Conservation (phyloP, 768 basidiomycete genomes). For the Lactifluus echinatus region DNA sequence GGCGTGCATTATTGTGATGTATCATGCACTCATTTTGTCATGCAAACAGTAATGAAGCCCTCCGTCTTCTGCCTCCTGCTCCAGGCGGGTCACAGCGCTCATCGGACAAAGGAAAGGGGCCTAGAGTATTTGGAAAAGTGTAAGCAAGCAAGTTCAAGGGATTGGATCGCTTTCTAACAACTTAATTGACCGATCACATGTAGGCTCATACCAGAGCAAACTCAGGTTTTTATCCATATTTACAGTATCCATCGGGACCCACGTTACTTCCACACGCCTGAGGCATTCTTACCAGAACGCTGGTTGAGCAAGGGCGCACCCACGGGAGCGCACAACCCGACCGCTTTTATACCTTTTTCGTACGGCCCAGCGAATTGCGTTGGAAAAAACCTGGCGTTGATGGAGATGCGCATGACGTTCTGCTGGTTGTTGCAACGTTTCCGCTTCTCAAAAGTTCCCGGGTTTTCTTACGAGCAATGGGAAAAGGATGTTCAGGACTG, state of each 20-base stretch:
- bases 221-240: slow-evolving; percentile 14
- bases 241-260: slow-evolving; percentile 17
- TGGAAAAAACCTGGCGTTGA: slow-evolving; percentile 35
- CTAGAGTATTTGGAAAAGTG: slow-evolving; percentile 21
- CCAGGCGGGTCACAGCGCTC: slow-evolving; percentile 40
- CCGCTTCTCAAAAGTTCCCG: slow-evolving; percentile 19
- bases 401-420: slow-evolving; percentile 34
- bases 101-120: slow-evolving; percentile 28
- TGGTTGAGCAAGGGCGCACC: slow-evolving; percentile 1
- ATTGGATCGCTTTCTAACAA: not conserved
- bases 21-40: not conserved
- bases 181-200: too few species aligned
- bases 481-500: slow-evolving; percentile 6
- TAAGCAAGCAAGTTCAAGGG: not conserved
- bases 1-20: not conserved
- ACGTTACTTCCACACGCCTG: slow-evolving; percentile 12
- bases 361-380: slow-evolving; percentile 35
- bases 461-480: slow-evolving; percentile 5
- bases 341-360: slow-evolving; percentile 38
- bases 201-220: slow-evolving; percentile 15
- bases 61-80: slow-evolving; percentile 43
- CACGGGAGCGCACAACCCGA: slow-evolving; percentile 23
- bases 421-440: slow-evolving; percentile 32
- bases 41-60: slow-evolving; percentile 37
- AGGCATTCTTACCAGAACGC: slow-evolving; percentile 15